Base-by-base conservation (phyloP, 169 alveolate genomes). In the Eimeria tenella region DNA sequence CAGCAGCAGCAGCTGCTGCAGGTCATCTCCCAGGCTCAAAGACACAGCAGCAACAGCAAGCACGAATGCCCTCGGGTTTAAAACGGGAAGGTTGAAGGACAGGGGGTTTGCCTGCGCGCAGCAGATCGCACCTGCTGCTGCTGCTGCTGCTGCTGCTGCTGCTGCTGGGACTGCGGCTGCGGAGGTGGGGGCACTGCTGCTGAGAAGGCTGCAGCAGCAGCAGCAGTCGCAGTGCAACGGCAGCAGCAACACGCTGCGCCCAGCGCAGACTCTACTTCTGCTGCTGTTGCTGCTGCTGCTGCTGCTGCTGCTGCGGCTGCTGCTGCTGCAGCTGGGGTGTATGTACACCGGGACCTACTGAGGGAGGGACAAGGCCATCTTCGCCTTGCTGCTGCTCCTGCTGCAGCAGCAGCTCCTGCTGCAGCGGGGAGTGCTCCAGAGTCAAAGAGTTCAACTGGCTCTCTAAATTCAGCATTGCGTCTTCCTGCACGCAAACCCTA, bases 31-130 rank as follows among this genome's bases (percentile, higher is more conserved):
- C 9, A 82, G 62, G 52, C 71, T 53, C 42, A 56, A 23, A 3
- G 81, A 53, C 7, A 81, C 93, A 13, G 95, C 88, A 6, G 60
- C 19, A 25, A 90, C 83, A 1, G 94, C 94, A 10, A 90, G 77
- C 90, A 90, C 82, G 23, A 90, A 90, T 71, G 86, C 94, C 53
- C 81, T 49, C 23, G 94, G 90, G 90, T 63, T 90, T 31, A 90
- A 62, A 13, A 90, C 94, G 5, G 94, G 94, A 53, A 90, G 58
- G 84, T 75, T 79, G 90, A 90, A 90, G 23, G 75, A 65, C 8
- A 65, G 75, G 17, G 75, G 75, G 17, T 9, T 65, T 65, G 42
- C 17, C 75, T 65, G 23, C 42, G 75, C 75, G 23, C 42, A 65
- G 8, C 7, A 56, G 65, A n/a, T n/a, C n/a, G 74, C 42, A 11